A percentile compares a stretch with the other conserved stretches of the same genome.
Conservation (phyloP, 2,329 filamentous ascomycete species). For the Phyllosticta citrichinensis region DNA sequence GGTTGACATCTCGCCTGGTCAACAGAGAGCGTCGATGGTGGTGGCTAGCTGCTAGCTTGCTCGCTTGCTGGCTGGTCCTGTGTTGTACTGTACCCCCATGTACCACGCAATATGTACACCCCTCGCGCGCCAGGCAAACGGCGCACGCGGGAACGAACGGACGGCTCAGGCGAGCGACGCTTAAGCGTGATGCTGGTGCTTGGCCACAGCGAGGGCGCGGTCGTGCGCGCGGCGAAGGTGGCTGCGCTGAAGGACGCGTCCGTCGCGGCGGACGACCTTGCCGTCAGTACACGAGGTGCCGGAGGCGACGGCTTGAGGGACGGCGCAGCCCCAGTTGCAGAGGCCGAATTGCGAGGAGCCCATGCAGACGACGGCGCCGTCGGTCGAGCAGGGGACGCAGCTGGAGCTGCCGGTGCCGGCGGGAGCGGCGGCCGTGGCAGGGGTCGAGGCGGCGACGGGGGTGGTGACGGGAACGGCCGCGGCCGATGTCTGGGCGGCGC, state of each 20-base stretch:
- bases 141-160: too few relatives aligned
- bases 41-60: too few relatives aligned
- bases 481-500: not conserved
- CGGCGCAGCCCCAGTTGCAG: constrained; percentile 34
- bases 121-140: not conserved
- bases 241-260: not conserved
- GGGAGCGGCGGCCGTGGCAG: constrained; percentile 7
- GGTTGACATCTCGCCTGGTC: not conserved
- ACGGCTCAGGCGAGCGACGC: not conserved
- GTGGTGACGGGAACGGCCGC: constrained; percentile 9
- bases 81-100: not conserved
- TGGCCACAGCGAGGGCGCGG: not conserved
- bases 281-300: constrained; percentile 34
- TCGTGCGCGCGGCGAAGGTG: constrained; percentile 1
- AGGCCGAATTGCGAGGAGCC: constrained; percentile 33
- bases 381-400: constrained; percentile 27
- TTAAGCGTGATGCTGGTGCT: not conserved
- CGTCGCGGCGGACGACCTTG: constrained; percentile 16
- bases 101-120: not conserved
- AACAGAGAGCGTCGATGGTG: not conserved
- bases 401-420: constrained; percentile 8
- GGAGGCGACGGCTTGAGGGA: constrained; percentile 30
- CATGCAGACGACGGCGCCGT: constrained; percentile 36
- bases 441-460: constrained; percentile 11
- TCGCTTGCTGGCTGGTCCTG: not conserved